Evolutionary conservation across 23 red algal species (phyloP), one percentile per base, ranked within the genome.

Genomic region (Agarophyton chilense): DNA sequence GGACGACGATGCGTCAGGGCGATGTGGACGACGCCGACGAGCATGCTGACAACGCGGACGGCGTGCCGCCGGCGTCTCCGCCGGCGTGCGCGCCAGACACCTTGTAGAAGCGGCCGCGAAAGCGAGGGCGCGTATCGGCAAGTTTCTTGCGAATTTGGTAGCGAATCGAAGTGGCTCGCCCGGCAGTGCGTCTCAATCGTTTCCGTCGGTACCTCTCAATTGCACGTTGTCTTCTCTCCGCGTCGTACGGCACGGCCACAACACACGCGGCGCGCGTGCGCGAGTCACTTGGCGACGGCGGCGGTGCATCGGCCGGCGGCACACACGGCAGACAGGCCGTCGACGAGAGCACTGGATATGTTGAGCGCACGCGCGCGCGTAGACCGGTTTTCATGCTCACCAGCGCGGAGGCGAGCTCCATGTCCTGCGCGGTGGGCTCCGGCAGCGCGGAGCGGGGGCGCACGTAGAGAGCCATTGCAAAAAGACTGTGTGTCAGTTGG

Each of bases 71-170:
- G 44, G 44, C 44, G 44, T 12, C 44, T 9, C 44, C 44, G 44
- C 44, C 44, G 44, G 1, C 21, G 4, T 26, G 25, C 9, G 32
- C 42, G 50, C 28, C 79, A 14, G 61, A 50, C 18, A 80, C 24
- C 80, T 89, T 94, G 41, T 46, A 89, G 70, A 94, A 94, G 6
- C 92, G 68, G n/a, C 92, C 92, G 25, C 72, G 53, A 61, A 87
- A 82, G 4, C 92, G 21, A 40, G 92, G 92, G 1, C 92, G 79
- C 10, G 84, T 88, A 24, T 94, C 92, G 14, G 92, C 92, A 2
- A 94, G 57, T 10, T 81, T 77, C 50, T 94, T 94, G 21, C 92
- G 78, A 39, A 94, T 80, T 26, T 94, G 81, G 63, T 94, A 94
- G 66, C 92, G 88, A 67, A 91, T 91, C 21, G 71, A 63, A 36